phyloP scores from a whole-genome alignment of 2,329 filamentous ascomycete species.

The Celoporthe dispersa region DNA sequence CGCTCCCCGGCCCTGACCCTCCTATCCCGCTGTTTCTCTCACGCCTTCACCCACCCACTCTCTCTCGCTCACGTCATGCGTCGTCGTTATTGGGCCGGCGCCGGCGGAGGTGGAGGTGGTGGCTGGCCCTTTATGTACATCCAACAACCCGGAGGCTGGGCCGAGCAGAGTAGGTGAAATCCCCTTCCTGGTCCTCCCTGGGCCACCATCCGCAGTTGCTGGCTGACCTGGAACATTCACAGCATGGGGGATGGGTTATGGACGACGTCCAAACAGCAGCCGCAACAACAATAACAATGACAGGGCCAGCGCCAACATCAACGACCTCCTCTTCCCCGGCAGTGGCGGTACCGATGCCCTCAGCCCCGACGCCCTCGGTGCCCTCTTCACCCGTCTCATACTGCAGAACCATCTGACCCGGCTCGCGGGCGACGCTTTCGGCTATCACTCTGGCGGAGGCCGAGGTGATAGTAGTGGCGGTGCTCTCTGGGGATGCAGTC shows the following conservation, averaged over 20 bases:
- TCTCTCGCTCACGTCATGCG: constrained; percentile 22
- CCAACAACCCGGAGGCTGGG: constrained; percentile 26
- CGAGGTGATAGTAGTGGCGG: constrained; percentile 3
- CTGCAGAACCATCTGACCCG: constrained; percentile 26
- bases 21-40: no score
- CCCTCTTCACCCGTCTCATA: constrained; percentile 27
- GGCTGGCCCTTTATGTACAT: constrained; percentile 20
- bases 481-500: constrained; percentile 23
- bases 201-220: background rate
- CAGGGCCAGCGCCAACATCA: constrained; percentile 5
- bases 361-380: constrained; percentile 17
- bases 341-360: background rate
- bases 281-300: background rate
- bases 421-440: constrained; percentile 15
- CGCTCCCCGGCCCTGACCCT: no score
- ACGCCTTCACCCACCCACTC: background rate
- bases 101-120: constrained; percentile 4
- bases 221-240: background rate
- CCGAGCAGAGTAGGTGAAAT: constrained; percentile 21
- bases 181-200: background rate
- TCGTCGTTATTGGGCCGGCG: constrained; percentile 12
- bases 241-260: constrained; percentile 20
- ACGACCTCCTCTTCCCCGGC: constrained; percentile 10
- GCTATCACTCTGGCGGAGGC: constrained; percentile 4
- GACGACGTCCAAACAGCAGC: constrained; percentile 15